Base-by-base conservation (phyloP, 1,284 basidiomycete genomes). In the Quambalaria eucalypti region DNA sequence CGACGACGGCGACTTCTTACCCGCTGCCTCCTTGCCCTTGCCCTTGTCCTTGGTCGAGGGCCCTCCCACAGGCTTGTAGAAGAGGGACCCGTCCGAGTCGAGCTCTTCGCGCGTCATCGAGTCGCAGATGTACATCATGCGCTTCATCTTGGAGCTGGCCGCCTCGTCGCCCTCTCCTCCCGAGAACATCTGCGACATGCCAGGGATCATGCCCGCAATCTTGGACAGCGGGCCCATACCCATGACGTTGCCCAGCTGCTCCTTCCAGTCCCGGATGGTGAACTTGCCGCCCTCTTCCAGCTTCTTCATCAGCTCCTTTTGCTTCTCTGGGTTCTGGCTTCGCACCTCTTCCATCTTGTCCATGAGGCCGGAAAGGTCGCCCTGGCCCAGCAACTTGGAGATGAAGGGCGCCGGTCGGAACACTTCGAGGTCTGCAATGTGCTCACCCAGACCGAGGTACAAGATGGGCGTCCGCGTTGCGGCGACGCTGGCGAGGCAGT, bases 61-160 rank as follows among this genome's bases (percentile, higher is more conserved):
- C 48, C 59, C 59, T 19, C 60, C 57, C 23, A 72, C 49, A 0
- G 69, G 71, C 14, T 55, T 55, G 9, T 55, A 65, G 36, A 74
- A 74, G 47, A 66, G 48, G n/a, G 62, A 59, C 1, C 93, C 95
- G 75, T 98, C 93, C n/a, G 89, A 93, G 78, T 98, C 91, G 54
- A 98, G 84, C 78, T 98, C 95, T 54, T 80, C 79, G 16, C 85
- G 83, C 39, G 90, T 89, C 93, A 99, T 99, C 69, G 88, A 90
- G 78, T 99, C 93, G 23, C 90, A 96, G 74, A 99, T 97, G 79
- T 88, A 98, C 64, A 97, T 88, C 88, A 99, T 92, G 60, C 91
- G 85, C 79, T 97, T 97, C 84, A 99, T 87, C 64, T 83, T 77
- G 3, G 73, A 64, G 1, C 87, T 85, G 33, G 89, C 90, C 71